Conservation (phyloP, 768 basidiomycete species). For the Phanerodontia chrysosporium region DNA sequence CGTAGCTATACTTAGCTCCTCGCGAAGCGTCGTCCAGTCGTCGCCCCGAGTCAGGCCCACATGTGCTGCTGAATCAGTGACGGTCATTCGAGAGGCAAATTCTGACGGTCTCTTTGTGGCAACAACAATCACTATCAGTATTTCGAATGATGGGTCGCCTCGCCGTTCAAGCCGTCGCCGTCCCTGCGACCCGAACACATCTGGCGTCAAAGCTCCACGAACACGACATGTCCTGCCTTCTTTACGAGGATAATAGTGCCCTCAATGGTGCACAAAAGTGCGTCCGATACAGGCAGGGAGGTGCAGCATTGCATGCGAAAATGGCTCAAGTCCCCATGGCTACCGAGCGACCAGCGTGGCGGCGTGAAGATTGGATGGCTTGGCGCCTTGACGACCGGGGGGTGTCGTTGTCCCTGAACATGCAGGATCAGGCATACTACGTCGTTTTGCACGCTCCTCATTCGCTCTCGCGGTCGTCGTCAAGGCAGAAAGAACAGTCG, state of each 20-base stretch:
- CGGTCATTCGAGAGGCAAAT: neutral
- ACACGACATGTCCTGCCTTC: neutral
- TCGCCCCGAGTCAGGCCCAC: neutral
- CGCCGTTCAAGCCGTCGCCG: neutral
- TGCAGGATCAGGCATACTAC: neutral
- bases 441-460: neutral
- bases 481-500: neutral
- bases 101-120: constrained; percentile 6
- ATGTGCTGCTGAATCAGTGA: neutral
- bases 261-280: neutral
- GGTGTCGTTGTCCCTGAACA: constrained; percentile 3
- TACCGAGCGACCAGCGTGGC: neutral
- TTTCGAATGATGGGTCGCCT: neutral
- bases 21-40: neutral
- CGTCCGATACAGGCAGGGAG: neutral
- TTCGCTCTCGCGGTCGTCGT: neutral
- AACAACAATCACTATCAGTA: neutral
- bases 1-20: neutral
- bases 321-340: constrained; percentile 2
- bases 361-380: neutral
- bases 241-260: neutral
- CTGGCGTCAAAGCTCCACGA: neutral
- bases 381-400: constrained; percentile 6
- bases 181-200: neutral
- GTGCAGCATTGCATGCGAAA: neutral